These are phyloP conservation scores for Domatiomyces globalis DNA, from an alignment of 2,329 filamentous ascomycete genomes.

Conservation along the genomic window DNA sequence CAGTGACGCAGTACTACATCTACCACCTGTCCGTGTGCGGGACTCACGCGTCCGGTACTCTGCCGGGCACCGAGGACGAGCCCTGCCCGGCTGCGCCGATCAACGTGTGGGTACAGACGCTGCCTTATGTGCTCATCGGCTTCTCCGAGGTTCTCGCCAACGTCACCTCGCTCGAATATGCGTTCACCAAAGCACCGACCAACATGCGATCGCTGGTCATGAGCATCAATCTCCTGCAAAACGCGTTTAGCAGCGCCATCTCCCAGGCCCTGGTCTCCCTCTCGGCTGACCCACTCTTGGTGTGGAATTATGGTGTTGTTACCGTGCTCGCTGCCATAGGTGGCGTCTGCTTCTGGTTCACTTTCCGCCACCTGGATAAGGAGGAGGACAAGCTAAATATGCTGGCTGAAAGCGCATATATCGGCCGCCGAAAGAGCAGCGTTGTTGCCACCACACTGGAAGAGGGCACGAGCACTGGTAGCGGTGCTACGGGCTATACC, in stretches of 20 bases:
- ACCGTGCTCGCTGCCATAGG: slow-evolving; percentile 50
- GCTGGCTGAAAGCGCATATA: slow-evolving; percentile 10
- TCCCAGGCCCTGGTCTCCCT: slow-evolving; percentile 54
- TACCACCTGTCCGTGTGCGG: slow-evolving; percentile 52
- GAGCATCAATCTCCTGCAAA: slow-evolving; percentile 56
- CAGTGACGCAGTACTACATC: slow-evolving; percentile 36
- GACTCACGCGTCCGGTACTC: slow-evolving; percentile 33
- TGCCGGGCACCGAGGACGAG: slow-evolving; percentile 29
- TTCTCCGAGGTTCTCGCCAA: slow-evolving; percentile 24
- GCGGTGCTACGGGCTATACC: neutral
- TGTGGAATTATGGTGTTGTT: slow-evolving; percentile 57
- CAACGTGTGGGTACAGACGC: slow-evolving; percentile 41
- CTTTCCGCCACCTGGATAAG: slow-evolving; percentile 49
- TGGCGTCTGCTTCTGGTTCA: slow-evolving; percentile 53
- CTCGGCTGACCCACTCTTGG: slow-evolving; percentile 48
- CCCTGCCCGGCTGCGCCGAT: slow-evolving; percentile 40
- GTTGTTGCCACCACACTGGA: neutral
- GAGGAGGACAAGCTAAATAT: slow-evolving; percentile 55
- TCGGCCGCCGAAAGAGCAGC: slow-evolving; percentile 4
- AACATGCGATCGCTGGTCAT: slow-evolving; percentile 63
- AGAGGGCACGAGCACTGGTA: neutral
- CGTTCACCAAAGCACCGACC: slow-evolving; percentile 61
- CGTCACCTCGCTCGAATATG: slow-evolving; percentile 56
- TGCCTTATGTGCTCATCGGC: slow-evolving; percentile 18
- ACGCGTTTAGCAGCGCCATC: slow-evolving; percentile 53